These are phyloP conservation scores for Globisporangium megalacanthum DNA, from an alignment of 352 stramenopile species.

Conservation along the genomic window DNA sequence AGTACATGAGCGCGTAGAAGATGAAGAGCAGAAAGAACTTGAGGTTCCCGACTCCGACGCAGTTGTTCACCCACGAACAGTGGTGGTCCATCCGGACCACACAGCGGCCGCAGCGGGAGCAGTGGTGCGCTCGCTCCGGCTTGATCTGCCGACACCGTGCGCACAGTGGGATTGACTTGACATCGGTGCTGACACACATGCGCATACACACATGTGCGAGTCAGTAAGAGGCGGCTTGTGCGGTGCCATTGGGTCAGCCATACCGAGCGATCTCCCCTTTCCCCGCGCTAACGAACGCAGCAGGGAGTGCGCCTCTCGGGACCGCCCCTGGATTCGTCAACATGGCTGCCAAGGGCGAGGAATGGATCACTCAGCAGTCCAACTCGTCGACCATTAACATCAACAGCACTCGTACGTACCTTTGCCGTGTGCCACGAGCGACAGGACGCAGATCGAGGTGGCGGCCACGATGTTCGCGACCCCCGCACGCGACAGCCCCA, in stretches of 20 bases:
- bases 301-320: constrained; percentile 89
- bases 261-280: constrained; percentile 72
- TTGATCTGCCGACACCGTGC: constrained; percentile 95
- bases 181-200: constrained; percentile 46
- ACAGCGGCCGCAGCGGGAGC: constrained; percentile 93
- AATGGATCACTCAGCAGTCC: too few relatives aligned
- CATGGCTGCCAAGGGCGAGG: constrained; percentile 76
- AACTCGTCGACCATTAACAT: not conserved
- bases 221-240: not conserved
- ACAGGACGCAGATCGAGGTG: constrained; percentile 77
- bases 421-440: constrained; percentile 93
- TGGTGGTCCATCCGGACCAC: constrained; percentile 99
- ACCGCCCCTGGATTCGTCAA: constrained; percentile 97
- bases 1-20: constrained; percentile 92
- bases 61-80: constrained; percentile 99
- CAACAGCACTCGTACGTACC: constrained; percentile 22
- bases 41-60: constrained; percentile 98
- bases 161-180: constrained; percentile 80
- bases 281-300: constrained; percentile 58
- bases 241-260: not conserved
- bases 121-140: constrained; percentile 94
- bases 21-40: constrained; percentile 93
- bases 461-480: constrained; percentile 68
- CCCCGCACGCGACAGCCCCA: constrained; percentile 68
- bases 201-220: not conserved